A percentile compares a stretch with the other conserved stretches of the same genome.
These are phyloP conservation scores for Colletotrichum tropicicola DNA, from an alignment of 2,329 filamentous ascomycete species.

Conservation along the genomic window DNA sequence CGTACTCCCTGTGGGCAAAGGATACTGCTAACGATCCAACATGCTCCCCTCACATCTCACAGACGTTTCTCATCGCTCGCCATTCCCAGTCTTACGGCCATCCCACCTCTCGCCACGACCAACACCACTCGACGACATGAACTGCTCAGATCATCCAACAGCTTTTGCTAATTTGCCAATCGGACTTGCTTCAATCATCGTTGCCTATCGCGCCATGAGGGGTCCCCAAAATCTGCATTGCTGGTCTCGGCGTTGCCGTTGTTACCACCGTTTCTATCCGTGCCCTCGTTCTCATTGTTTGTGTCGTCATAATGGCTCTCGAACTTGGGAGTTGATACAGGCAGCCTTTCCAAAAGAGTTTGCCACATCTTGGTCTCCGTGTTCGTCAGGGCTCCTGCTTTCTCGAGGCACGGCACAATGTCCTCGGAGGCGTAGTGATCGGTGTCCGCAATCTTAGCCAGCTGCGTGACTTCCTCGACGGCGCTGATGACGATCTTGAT, in stretches of 20 bases:
- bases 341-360: background rate
- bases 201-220: no score
- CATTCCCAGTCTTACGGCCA: no score
- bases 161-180: background rate
- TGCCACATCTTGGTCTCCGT: background rate
- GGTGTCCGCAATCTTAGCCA: background rate
- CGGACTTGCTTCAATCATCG: background rate
- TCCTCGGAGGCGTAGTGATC: constrained; percentile 1
- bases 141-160: no score
- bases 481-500: constrained; percentile 5
- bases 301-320: background rate
- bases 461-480: constrained; percentile 2
- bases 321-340: background rate
- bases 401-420: background rate
- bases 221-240: no score
- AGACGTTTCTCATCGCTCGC: no score
- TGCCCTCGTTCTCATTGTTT: background rate
- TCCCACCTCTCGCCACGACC: background rate
- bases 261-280: background rate
- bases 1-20: background rate
- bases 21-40: constrained; percentile 29
- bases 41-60: background rate
- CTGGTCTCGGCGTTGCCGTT: background rate
- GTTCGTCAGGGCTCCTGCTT: background rate
- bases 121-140: no score